phyloP scores from a whole-genome alignment of 805 yeast genomes.

The Candida multigemmis region DNA sequence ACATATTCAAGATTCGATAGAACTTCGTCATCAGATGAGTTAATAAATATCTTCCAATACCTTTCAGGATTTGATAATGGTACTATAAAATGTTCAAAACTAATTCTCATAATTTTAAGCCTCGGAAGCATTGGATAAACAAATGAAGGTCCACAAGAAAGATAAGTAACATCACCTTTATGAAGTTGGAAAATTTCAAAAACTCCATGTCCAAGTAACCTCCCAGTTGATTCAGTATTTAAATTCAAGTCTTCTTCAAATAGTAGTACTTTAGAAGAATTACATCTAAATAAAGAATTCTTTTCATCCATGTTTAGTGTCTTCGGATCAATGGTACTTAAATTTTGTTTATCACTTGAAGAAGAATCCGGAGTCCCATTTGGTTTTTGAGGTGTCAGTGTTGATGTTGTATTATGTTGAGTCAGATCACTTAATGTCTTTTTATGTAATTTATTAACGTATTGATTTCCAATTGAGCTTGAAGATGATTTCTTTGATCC shows the following conservation, averaged over 20 bases:
- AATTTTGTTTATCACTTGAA: not conserved
- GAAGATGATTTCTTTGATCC: no score
- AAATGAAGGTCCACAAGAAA: conserved; percentile 57
- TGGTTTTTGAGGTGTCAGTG: no score
- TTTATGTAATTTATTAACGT: no score
- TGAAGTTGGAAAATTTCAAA: conserved; percentile 53
- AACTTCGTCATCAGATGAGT: conserved; percentile 16
- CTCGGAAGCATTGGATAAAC: conserved; percentile 69
- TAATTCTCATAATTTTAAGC: conserved; percentile 45
- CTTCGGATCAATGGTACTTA: not conserved
- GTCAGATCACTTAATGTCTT: no score
- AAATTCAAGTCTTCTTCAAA: conserved; percentile 22
- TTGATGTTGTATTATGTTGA: no score
- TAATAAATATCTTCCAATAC: conserved; percentile 53
- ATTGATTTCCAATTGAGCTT: no score
- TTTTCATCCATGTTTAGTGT: conserved; percentile 23
- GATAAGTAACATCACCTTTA: conserved; percentile 47
- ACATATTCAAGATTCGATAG: conserved; percentile 22
- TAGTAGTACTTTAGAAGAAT: conserved; percentile 23
- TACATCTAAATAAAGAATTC: conserved; percentile 22
- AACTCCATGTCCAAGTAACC: conserved; percentile 51
- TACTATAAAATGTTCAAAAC: conserved; percentile 41
- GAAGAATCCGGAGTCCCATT: no score
- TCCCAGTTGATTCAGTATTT: conserved; percentile 22
- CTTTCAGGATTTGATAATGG: conserved; percentile 69